Percentiles rank a stretch among this genome's conserved stretches.
Conservation (phyloP, 179 eudicot species). For the Gypsophila paniculata region DNA sequence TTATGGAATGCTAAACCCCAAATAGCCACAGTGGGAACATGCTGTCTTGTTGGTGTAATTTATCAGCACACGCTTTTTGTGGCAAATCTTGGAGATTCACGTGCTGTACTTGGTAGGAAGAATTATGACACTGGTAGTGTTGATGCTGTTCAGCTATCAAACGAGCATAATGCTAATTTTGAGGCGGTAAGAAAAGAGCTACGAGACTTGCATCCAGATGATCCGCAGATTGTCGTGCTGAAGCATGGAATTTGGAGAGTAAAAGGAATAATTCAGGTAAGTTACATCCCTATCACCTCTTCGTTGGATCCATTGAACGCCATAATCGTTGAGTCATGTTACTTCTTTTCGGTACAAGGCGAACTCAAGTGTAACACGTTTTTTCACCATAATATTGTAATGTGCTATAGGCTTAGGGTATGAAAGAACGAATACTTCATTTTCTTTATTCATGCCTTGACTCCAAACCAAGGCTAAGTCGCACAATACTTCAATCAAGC, state of each 20-base stretch:
- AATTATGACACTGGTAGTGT: slow-evolving; percentile 39
- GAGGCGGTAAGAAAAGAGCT: slow-evolving; percentile 42
- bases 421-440: too few species aligned
- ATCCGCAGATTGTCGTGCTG: slow-evolving; percentile 40
- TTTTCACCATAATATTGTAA: too few species aligned
- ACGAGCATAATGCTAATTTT: slow-evolving; percentile 58
- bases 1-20: slow-evolving; percentile 47
- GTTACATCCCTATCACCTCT: too few species aligned
- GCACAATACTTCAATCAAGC: too few species aligned
- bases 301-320: too few species aligned
- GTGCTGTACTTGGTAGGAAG: slow-evolving; percentile 65
- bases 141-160: slow-evolving; percentile 58
- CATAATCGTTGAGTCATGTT: too few species aligned
- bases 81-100: slow-evolving; percentile 70
- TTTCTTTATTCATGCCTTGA: too few species aligned
- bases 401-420: too few species aligned
- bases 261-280: slow-evolving; percentile 45
- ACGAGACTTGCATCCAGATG: slow-evolving; percentile 36
- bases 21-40: slow-evolving; percentile 60
- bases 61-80: slow-evolving; percentile 52
- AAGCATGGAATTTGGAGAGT: slow-evolving; percentile 48
- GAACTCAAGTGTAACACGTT: too few species aligned
- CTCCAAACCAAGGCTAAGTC: too few species aligned
- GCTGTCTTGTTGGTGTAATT: slow-evolving; percentile 66
- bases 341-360: too few species aligned